These are phyloP conservation scores for Eimeria mitis DNA, from an alignment of 169 alveolate genomes.

Conservation along the genomic window DNA sequence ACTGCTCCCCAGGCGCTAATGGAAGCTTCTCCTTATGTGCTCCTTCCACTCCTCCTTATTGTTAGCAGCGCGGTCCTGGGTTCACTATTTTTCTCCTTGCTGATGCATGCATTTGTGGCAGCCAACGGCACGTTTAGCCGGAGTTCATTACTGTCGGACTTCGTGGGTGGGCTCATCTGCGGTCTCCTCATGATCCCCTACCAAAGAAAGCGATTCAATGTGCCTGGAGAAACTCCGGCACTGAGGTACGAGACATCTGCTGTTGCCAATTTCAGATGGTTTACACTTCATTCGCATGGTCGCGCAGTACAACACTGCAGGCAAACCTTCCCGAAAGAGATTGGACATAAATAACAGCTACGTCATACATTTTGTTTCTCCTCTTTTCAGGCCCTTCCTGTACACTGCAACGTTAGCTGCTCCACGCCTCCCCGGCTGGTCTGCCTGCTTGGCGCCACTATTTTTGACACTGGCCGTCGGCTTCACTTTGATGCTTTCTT, in stretches of 20 bases:
- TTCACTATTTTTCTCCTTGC: slow-evolving; percentile 58
- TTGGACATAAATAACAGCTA: background rate
- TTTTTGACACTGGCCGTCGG: slow-evolving; percentile 43
- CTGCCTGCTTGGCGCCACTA: slow-evolving; percentile 57
- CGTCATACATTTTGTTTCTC: background rate
- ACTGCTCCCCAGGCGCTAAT: slow-evolving; percentile 57
- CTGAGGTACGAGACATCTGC: slow-evolving; percentile 1
- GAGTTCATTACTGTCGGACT: slow-evolving; percentile 37
- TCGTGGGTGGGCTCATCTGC: slow-evolving; percentile 57
- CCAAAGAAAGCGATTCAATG: slow-evolving; percentile 69
- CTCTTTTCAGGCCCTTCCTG: slow-evolving; percentile 45
- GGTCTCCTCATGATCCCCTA: slow-evolving; percentile 79
- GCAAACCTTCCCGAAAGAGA: background rate
- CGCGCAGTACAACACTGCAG: background rate
- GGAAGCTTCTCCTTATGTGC: slow-evolving; percentile 50
- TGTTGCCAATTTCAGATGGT: background rate
- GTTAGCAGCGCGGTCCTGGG: slow-evolving; percentile 63
- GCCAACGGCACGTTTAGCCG: slow-evolving; percentile 79
- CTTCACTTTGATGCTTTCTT: background rate
- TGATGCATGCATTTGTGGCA: slow-evolving; percentile 78
- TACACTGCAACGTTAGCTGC: slow-evolving; percentile 41
- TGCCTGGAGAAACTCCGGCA: slow-evolving; percentile 66
- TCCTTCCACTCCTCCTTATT: slow-evolving; percentile 55
- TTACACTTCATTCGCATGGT: background rate
- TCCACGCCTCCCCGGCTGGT: slow-evolving; percentile 72